Percentiles rank a stretch among this genome's conserved stretches.
These are phyloP conservation scores for Globisporangium spiculum DNA, from an alignment of 352 stramenopile genomes.

Conservation along the genomic window DNA sequence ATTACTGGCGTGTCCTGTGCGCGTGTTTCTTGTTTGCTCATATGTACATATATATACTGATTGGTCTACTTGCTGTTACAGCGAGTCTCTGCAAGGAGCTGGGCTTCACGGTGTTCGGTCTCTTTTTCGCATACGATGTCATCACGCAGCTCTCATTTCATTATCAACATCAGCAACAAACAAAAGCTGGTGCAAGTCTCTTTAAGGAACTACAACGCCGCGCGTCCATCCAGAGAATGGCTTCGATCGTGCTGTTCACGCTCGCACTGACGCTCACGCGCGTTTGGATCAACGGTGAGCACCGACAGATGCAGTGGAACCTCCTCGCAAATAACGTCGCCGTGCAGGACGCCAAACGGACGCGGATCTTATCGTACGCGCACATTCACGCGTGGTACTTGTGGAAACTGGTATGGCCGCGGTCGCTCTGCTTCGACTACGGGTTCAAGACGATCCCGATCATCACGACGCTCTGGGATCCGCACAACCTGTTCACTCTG, in stretches of 20 bases:
- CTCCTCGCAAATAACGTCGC: conserved; percentile 88
- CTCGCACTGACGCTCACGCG: conserved; percentile 26
- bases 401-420: conserved; percentile 88
- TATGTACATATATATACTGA: background rate
- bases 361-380: conserved; percentile 71
- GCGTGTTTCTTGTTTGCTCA: background rate
- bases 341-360: conserved; percentile 30
- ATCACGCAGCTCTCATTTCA: conserved; percentile 22
- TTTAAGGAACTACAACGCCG: background rate
- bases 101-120: conserved; percentile 78
- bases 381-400: conserved; percentile 88
- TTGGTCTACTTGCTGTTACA: background rate
- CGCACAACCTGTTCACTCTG: conserved; percentile 58
- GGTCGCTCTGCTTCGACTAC: conserved; percentile 89
- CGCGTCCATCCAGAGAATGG: conserved; percentile 11
- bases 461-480: conserved; percentile 50
- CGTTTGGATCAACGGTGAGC: conserved; percentile 67
- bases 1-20: background rate
- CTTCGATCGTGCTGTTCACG: conserved; percentile 20
- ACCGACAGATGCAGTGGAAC: conserved; percentile 73
- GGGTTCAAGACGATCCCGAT: conserved; percentile 85
- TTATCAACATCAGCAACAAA: background rate
- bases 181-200: background rate
- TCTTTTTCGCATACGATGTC: conserved; percentile 66
- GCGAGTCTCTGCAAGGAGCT: conserved; percentile 87